Percentiles rank a stretch among this genome's conserved stretches.
phyloP scores from a whole-genome alignment of 495 filamentous ascomycete genomes.

The Staphylotrichum longicolle region DNA sequence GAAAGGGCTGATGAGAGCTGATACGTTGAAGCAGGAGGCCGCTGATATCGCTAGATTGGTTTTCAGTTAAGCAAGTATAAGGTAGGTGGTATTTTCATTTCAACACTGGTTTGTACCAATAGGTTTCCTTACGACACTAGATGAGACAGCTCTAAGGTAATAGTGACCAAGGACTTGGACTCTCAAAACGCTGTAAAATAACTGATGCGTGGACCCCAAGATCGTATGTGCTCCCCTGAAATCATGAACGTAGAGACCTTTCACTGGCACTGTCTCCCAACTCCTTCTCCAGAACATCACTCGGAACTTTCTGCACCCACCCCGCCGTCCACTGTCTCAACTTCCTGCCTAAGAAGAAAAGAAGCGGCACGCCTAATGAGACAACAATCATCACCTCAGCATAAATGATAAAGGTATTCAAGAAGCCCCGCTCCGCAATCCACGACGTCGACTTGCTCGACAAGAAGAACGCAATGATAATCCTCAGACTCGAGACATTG shows the following conservation, averaged over 20 bases:
- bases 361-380: slow-evolving; percentile 23
- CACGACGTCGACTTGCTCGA: slow-evolving; percentile 23
- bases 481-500: slow-evolving; percentile 30
- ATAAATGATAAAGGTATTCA: slow-evolving; percentile 28
- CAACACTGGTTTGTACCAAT: no score
- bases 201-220: no score
- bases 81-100: no score
- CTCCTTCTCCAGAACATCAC: not conserved
- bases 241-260: not conserved
- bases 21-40: no score
- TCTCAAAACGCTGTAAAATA: no score
- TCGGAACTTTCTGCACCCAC: not conserved
- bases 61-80: no score
- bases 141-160: no score
- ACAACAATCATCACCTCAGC: slow-evolving; percentile 30
- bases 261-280: not conserved
- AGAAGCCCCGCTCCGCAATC: slow-evolving; percentile 25
- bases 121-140: no score
- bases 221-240: no score
- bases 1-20: no score
- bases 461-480: slow-evolving; percentile 30
- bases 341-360: slow-evolving; percentile 29
- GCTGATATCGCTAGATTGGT: no score
- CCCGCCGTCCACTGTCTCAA: slow-evolving; percentile 24
- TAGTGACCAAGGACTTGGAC: no score